phyloP scores from a whole-genome alignment of 2,329 filamentous ascomycete species.

The Leptographium lundbergii region DNA sequence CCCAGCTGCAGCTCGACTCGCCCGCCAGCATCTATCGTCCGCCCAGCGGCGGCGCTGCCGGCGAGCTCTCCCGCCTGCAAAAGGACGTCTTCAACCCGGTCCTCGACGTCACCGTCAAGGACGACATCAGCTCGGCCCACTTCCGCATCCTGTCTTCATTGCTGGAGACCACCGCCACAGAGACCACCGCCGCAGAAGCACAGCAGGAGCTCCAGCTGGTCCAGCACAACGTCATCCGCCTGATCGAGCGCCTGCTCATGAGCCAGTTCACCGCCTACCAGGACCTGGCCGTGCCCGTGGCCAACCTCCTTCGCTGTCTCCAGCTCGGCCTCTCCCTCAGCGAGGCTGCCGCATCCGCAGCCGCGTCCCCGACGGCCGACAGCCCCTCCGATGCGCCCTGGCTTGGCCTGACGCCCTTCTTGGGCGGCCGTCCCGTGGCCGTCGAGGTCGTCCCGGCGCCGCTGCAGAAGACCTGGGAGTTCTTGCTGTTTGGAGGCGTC shows the following conservation, averaged over 20 bases:
- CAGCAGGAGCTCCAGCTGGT: conserved; percentile 36
- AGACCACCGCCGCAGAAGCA: conserved; percentile 12
- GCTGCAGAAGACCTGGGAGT: conserved; percentile 28
- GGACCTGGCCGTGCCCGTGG: conserved; percentile 67
- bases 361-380: not conserved
- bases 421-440: conserved; percentile 32
- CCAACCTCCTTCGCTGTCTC: conserved; percentile 69
- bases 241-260: conserved; percentile 59
- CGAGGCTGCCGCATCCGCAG: conserved; percentile 28
- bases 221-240: conserved; percentile 47
- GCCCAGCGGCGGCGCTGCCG: conserved; percentile 1
- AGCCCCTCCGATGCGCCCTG: conserved; percentile 20
- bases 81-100: conserved; percentile 77
- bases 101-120: conserved; percentile 47
- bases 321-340: conserved; percentile 61
- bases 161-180: not conserved
- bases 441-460: conserved; percentile 11
- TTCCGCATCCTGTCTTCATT: conserved; percentile 19
- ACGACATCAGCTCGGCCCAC: conserved; percentile 27
- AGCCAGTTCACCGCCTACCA: conserved; percentile 67
- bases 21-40: conserved; percentile 9
- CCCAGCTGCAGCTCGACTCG: not conserved
- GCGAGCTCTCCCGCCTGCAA: conserved; percentile 51
- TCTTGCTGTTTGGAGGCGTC: conserved; percentile 34
- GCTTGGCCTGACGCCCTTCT: conserved; percentile 38